Conservation (phyloP, 1,284 basidiomycete genomes). For the Heimioporus punctisporus region DNA sequence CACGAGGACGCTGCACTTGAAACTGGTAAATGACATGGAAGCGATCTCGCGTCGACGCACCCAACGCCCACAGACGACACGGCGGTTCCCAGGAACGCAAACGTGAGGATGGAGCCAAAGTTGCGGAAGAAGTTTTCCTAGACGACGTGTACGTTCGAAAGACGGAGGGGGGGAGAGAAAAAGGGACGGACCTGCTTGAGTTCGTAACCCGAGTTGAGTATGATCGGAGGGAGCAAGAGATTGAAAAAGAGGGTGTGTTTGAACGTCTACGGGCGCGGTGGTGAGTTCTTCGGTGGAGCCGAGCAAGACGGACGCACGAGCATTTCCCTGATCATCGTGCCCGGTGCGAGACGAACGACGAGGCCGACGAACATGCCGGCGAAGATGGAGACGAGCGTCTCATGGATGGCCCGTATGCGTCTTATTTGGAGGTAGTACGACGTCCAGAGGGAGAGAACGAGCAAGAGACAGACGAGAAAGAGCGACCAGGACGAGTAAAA, state of each 20-base stretch:
- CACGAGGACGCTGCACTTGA: slow-evolving; percentile 81
- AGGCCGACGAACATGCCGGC: slow-evolving; percentile 97
- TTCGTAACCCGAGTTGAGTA: slow-evolving; percentile 98
- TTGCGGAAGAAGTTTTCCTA: slow-evolving; percentile 98
- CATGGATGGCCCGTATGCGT: slow-evolving; percentile 94
- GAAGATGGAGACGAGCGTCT: slow-evolving; percentile 95
- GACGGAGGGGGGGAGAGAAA: no score
- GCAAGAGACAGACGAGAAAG: slow-evolving; percentile 92
- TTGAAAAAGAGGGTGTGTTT: slow-evolving; percentile 99
- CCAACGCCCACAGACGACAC: slow-evolving; percentile 97
- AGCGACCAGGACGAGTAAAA: slow-evolving; percentile 95
- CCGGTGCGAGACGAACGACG: slow-evolving; percentile 88
- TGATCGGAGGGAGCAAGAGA: slow-evolving; percentile 96
- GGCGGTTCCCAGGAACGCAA: slow-evolving; percentile 97
- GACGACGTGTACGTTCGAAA: not conserved
- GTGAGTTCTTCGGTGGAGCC: not conserved
- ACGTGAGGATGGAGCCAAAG: slow-evolving; percentile 96
- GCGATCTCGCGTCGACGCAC: slow-evolving; percentile 52
- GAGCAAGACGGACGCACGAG: slow-evolving; percentile 62
- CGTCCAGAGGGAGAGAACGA: slow-evolving; percentile 94
- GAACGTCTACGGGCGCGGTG: slow-evolving; percentile 66
- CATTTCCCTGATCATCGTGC: slow-evolving; percentile 97
- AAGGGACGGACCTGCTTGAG: slow-evolving; percentile 78
- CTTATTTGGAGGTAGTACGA: slow-evolving; percentile 99
- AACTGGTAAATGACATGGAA: slow-evolving; percentile 44